Conservation (phyloP, 2,329 filamentous ascomycete species). For the Colletotrichum eremochloae region DNA sequence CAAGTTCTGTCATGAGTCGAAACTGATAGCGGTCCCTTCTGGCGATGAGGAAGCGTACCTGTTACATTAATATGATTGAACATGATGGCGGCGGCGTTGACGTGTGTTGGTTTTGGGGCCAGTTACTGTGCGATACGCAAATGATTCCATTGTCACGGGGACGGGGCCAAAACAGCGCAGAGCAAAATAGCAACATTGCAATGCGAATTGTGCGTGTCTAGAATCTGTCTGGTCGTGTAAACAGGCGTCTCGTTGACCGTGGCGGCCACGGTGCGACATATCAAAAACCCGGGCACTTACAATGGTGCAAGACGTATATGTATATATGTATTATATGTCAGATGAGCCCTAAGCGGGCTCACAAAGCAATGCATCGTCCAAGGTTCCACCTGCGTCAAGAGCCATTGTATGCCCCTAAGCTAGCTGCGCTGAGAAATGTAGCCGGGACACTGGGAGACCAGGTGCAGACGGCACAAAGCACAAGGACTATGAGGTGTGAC, state of each 20-base stretch:
- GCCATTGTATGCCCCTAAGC: background rate
- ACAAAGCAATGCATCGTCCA: background rate
- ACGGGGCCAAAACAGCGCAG: background rate
- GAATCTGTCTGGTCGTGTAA: background rate
- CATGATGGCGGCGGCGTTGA: background rate
- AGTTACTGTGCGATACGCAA: background rate
- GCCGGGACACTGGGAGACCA: background rate
- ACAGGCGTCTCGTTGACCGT: background rate
- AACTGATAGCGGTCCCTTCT: background rate
- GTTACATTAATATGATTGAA: constrained; percentile 4
- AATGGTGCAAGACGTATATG: background rate
- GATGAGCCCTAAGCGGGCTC: background rate
- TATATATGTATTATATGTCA: background rate
- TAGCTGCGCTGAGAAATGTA: background rate
- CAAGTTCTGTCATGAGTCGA: constrained; percentile 5
- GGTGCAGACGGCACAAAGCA: background rate
- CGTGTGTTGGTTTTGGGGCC: background rate
- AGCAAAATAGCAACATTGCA: background rate
- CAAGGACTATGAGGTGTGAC: background rate
- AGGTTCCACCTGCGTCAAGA: background rate
- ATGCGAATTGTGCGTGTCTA: background rate
- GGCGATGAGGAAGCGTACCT: background rate
- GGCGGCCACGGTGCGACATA: background rate
- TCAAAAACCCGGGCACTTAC: background rate
- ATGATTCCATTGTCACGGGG: background rate